Conservation (phyloP, 768 basidiomycete species). For the Agrocybe pediades region DNA sequence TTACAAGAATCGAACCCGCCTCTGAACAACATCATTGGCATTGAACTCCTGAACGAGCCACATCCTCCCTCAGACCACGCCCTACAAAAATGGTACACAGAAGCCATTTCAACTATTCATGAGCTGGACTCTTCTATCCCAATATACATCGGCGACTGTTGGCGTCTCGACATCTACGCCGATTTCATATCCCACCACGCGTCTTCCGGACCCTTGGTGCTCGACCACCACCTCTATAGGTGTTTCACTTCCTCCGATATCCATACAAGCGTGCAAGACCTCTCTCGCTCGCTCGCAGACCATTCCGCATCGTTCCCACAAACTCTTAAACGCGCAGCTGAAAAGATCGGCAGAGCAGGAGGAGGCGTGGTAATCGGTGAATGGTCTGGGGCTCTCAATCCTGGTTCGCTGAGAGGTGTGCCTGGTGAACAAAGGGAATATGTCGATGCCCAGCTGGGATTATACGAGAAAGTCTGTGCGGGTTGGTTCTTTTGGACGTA, state of each 20-base stretch:
- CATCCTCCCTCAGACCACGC: slow-evolving; percentile 47
- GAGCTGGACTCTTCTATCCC: slow-evolving; percentile 57
- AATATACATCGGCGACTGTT: slow-evolving; percentile 75
- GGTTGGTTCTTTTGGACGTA: slow-evolving; percentile 90
- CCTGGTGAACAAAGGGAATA: slow-evolving; percentile 45
- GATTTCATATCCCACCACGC: slow-evolving; percentile 44
- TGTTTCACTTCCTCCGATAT: slow-evolving; percentile 71
- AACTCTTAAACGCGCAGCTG: slow-evolving; percentile 35
- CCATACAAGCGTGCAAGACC: slow-evolving; percentile 51
- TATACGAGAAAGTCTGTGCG: slow-evolving; percentile 64
- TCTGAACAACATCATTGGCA: slow-evolving; percentile 55
- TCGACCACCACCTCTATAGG: slow-evolving; percentile 86
- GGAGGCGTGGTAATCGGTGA: slow-evolving; percentile 69
- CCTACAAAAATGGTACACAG: slow-evolving; percentile 65
- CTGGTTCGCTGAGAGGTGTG: slow-evolving; percentile 47
- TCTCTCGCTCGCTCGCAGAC: slow-evolving; percentile 49
- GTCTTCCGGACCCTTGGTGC: slow-evolving; percentile 44
- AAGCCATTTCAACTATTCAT: slow-evolving; percentile 55
- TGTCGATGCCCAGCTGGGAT: slow-evolving; percentile 61
- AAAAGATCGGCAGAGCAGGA: slow-evolving; percentile 33
- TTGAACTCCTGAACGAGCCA: slow-evolving; percentile 65
- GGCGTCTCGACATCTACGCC: slow-evolving; percentile 69
- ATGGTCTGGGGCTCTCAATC: slow-evolving; percentile 78
- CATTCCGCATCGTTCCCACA: slow-evolving; percentile 37
- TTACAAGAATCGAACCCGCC: slow-evolving; percentile 32